Evolutionary conservation across 768 basidiomycete species (phyloP).

Genomic region (Mycena pura): DNA sequence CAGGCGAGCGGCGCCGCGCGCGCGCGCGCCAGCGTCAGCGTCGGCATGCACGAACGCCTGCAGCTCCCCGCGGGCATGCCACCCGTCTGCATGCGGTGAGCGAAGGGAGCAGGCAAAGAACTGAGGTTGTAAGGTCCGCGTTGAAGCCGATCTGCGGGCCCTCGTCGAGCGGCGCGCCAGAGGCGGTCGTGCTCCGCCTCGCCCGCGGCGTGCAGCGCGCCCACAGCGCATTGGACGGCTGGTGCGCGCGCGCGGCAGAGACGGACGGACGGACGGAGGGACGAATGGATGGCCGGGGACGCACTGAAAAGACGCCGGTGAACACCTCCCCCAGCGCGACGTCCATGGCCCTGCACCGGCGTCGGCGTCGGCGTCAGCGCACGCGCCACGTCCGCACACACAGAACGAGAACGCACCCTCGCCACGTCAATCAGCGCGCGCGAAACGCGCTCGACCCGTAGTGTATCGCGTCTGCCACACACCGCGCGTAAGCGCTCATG

Average conservation of each 20-base stretch:
- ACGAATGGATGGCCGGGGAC: conserved; percentile 26
- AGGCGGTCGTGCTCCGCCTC: conserved; percentile 80
- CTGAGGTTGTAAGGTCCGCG: conserved; percentile 83
- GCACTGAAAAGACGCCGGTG: conserved; percentile 80
- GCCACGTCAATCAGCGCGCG: conserved; percentile 88
- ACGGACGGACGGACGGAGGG: no score
- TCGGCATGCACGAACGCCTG: conserved; percentile 79
- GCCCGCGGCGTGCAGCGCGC: conserved; percentile 68
- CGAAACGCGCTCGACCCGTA: conserved; percentile 78
- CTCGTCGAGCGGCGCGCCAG: conserved; percentile 89
- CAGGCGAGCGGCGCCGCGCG: conserved; percentile 68
- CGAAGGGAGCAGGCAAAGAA: background rate
- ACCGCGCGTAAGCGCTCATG: no score
- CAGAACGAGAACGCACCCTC: conserved; percentile 65
- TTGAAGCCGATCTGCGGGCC: conserved; percentile 83
- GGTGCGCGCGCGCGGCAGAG: background rate
- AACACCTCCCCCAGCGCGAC: conserved; percentile 78
- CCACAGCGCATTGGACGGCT: conserved; percentile 84
- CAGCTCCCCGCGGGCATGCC: conserved; percentile 74
- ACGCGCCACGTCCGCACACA: background rate
- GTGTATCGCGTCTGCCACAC: conserved; percentile 81
- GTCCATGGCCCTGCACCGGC: conserved; percentile 62
- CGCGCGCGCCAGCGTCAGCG: conserved; percentile 67
- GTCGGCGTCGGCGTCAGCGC: background rate
- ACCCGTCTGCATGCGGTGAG: conserved; percentile 51